Conservation (phyloP, 371 early-diverging fungal species). For the Mortierella sp. region DNA sequence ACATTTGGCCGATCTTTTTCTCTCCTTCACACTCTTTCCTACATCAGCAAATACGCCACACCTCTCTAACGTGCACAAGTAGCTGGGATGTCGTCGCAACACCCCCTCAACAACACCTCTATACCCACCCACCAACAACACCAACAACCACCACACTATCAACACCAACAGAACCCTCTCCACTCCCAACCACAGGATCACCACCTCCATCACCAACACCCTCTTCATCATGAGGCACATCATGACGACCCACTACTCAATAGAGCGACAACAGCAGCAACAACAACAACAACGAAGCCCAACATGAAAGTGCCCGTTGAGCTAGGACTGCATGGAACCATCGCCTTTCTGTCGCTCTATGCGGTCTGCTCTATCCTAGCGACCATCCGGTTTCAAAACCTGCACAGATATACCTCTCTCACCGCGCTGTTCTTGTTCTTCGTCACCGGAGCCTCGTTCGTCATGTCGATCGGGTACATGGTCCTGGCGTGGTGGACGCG, state of each 20-base stretch:
- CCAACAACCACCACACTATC: slow-evolving; percentile 14
- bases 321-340: slow-evolving; percentile 22
- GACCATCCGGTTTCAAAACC: slow-evolving; percentile 19
- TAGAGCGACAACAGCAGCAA: not conserved
- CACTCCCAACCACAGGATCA: not conserved
- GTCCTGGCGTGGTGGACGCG: slow-evolving; percentile 40
- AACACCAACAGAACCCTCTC: slow-evolving; percentile 3
- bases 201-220: not conserved
- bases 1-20: not conserved
- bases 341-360: slow-evolving; percentile 30
- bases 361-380: slow-evolving; percentile 27
- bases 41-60: not conserved
- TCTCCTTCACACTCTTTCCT: not conserved
- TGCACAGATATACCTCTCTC: slow-evolving; percentile 14
- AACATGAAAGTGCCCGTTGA: slow-evolving; percentile 13
- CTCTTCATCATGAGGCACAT: not conserved
- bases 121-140: slow-evolving; percentile 4
- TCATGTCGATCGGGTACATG: slow-evolving; percentile 20
- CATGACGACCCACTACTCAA: not conserved
- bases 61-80: not conserved
- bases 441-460: slow-evolving; percentile 20
- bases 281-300: not conserved
- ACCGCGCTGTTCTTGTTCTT: slow-evolving; percentile 31
- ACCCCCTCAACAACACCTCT: not conserved
- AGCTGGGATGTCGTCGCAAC: slow-evolving; percentile 1